phyloP scores from a whole-genome alignment of 768 basidiomycete genomes.

The Phaffia australis region DNA sequence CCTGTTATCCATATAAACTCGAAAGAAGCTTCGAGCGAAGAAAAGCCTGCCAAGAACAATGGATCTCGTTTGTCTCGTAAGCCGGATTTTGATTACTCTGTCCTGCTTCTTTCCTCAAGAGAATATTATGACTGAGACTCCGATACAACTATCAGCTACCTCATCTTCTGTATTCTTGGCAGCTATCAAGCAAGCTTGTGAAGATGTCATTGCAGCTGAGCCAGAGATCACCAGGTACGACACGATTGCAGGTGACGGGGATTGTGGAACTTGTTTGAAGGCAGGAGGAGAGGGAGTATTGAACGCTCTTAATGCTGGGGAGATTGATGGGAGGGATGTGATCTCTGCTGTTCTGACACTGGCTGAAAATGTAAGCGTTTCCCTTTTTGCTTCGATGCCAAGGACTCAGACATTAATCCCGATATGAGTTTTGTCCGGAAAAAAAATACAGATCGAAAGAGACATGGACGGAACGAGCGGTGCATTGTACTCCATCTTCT shows the following conservation, averaged over 20 bases:
- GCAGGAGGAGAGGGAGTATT: constrained; percentile 46
- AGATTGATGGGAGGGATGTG: constrained; percentile 26
- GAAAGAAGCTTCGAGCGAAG: neutral
- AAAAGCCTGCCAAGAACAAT: constrained; percentile 19
- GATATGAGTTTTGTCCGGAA: neutral
- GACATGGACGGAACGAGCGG: constrained; percentile 32
- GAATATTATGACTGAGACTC: neutral
- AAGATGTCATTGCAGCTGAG: constrained; percentile 63
- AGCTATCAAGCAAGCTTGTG: constrained; percentile 51
- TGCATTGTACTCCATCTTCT: constrained; percentile 31
- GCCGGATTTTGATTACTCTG: neutral
- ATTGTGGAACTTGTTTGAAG: constrained; percentile 53
- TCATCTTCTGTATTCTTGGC: constrained; percentile 41
- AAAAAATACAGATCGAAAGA: constrained; percentile 27
- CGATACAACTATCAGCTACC: constrained; percentile 27
- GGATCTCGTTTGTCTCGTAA: constrained; percentile 26
- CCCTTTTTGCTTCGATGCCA: neutral
- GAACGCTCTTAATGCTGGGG: constrained; percentile 20
- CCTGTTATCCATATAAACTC: neutral
- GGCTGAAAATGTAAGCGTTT: constrained; percentile 22
- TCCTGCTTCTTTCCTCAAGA: neutral
- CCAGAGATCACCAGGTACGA: constrained; percentile 87
- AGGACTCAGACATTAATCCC: neutral
- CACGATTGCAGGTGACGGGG: constrained; percentile 77
- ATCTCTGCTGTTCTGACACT: constrained; percentile 27